Base-by-base conservation (phyloP, 495 filamentous ascomycete species). In the Penicillium lividum region DNA sequence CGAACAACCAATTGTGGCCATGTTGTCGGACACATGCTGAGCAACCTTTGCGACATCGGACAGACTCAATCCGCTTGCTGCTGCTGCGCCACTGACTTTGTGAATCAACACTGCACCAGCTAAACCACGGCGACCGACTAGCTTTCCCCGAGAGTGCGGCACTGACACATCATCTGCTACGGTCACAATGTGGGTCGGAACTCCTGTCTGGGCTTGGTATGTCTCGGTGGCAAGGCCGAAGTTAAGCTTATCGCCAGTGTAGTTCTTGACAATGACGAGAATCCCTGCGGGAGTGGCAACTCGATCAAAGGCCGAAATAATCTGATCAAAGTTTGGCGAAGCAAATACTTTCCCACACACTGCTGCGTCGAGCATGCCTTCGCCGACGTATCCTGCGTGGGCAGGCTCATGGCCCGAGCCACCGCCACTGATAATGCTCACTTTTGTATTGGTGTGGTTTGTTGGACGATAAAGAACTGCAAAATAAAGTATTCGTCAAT, bases 381-480 rank as follows among this genome's bases (percentile, higher is more conserved):
- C 54, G n/a, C 59, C 54, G 51, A 57, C 55, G 42, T 54, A 62
- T 18, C 59, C 59, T 33, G 54, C 51, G 34, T 57, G 56, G 10
- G 59, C 59, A 13, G 59, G 59, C 42, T 62, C 59, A 28, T 62
- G 59, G 8, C 59, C 59, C 1, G 54, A 57, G 44, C 59, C 59
- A 45, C 59, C 59, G 18, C 59, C 59, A 42, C 59, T 58, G 33
- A 62, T 62, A n/a, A 62, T 38, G 18, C 59, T 61, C 11, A 61
- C 59, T 53, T 61, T 61, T 43, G 48, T 40, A 16, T 36, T 36
- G 13, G 7, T 49, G 0, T 49, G 44, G 16, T 10, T 36, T 8
- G 29, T 40, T 48, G 54, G 54, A 38, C 54, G 54, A 25, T 49
- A 56, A 6, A 56, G 44, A 22, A 56, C 54, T 56, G n/a, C 5